A percentile compares a stretch with the other conserved stretches of the same genome.
These are phyloP conservation scores for Polygonum aviculare DNA, from an alignment of 148 eudicot genomes.

Conservation along the genomic window DNA sequence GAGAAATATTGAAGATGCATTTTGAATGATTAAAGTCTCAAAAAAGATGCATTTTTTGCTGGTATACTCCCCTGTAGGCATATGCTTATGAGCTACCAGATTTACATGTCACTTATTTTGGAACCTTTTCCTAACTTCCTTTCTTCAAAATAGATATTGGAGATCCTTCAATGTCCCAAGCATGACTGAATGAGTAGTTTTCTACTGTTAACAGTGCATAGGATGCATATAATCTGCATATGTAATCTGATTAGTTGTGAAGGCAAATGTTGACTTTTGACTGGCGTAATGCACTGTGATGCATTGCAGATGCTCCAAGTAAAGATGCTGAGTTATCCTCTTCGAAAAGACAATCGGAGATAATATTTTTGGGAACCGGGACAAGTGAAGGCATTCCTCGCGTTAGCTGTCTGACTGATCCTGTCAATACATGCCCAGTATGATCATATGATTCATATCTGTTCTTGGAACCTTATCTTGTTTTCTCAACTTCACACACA, in stretches of 20 bases:
- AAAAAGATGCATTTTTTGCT: not conserved
- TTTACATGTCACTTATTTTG: not conserved
- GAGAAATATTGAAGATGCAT: not conserved
- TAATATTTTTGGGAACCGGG: slow-evolving; percentile 91
- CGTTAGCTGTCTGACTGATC: slow-evolving; percentile 93
- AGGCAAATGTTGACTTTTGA: not conserved
- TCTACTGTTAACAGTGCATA: not conserved
- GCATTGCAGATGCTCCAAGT: slow-evolving; percentile 36
- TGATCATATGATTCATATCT: slow-evolving; percentile 19
- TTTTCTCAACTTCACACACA: not conserved
- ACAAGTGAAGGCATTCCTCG: slow-evolving; percentile 99
- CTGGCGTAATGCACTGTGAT: not conserved
- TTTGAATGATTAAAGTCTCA: not conserved
- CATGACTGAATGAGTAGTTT: not conserved
- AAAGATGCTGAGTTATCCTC: slow-evolving; percentile 20
- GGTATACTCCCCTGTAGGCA: not conserved
- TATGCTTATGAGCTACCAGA: not conserved
- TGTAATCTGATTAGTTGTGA: not conserved
- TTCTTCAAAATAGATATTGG: not conserved
- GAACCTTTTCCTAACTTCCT: not conserved
- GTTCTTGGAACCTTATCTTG: not conserved
- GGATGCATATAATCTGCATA: not conserved
- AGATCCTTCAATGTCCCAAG: not conserved
- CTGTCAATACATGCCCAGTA: slow-evolving; percentile 63
- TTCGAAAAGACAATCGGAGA: slow-evolving; percentile 44